phyloP scores from a whole-genome alignment of 768 basidiomycete genomes.

The Suillus discolor region DNA sequence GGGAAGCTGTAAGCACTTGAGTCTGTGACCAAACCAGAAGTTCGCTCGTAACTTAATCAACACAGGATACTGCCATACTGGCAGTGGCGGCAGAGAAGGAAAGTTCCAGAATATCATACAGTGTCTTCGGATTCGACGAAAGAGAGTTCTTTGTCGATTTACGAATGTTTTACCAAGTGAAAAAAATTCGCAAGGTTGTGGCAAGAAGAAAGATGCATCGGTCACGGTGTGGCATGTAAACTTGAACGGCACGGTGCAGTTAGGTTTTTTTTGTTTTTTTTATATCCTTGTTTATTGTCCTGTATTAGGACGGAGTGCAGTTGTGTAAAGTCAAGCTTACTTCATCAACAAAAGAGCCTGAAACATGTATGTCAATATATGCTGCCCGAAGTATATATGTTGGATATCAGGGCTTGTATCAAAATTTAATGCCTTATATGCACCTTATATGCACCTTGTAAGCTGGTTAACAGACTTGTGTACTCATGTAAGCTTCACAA shows the following conservation, averaged over 20 bases:
- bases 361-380: no score
- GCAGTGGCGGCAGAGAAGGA: background rate
- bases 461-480: no score
- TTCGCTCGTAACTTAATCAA: background rate
- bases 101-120: background rate
- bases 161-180: background rate
- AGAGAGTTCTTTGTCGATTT: background rate
- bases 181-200: conserved; percentile 2
- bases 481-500: no score
- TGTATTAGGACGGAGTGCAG: no score
- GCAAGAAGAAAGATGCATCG: background rate
- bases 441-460: no score
- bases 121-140: background rate
- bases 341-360: no score
- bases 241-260: background rate
- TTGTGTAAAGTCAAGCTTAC: background rate
- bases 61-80: background rate
- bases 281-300: no score
- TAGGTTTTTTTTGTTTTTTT: no score
- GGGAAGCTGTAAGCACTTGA: background rate
- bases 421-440: no score
- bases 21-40: background rate
- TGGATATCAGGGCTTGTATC: no score
- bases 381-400: no score
- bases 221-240: background rate